Evolutionary conservation across 2,329 filamentous ascomycete genomes (phyloP).

Genomic region (Blastomyces percursus): DNA sequence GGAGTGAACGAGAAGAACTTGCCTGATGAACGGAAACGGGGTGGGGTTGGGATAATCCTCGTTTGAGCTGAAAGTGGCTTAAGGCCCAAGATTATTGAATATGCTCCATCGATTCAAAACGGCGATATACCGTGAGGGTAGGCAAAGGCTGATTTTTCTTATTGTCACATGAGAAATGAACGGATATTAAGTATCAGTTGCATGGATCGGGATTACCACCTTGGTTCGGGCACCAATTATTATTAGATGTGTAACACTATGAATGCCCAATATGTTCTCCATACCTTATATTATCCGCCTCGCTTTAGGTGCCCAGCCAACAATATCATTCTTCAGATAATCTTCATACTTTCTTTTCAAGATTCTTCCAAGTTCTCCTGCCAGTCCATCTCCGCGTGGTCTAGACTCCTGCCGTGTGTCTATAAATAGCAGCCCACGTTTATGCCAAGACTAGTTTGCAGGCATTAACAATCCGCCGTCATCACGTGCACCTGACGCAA

Average conservation of each 20-base stretch:
- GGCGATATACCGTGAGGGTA: background rate
- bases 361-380: background rate
- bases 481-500: background rate
- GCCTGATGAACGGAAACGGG: slow-evolving; percentile 64
- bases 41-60: slow-evolving; percentile 86
- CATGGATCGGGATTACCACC: background rate
- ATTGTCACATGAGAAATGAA: background rate
- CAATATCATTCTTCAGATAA: background rate
- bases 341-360: background rate
- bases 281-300: background rate
- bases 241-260: background rate
- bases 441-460: background rate
- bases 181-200: background rate
- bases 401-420: background rate
- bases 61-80: slow-evolving; percentile 36
- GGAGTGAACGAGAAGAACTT: slow-evolving; percentile 72
- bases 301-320: background rate
- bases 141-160: background rate
- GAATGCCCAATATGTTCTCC: background rate
- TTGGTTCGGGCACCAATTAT: background rate
- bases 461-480: background rate
- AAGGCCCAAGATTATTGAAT: background rate
- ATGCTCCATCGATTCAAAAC: background rate
- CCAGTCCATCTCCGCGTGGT: background rate
- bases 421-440: background rate